A percentile compares a stretch with the other conserved stretches of the same genome.
These are phyloP conservation scores for Fagopyrum tataricum DNA, from an alignment of 148 eudicot genomes.

Conservation along the genomic window DNA sequence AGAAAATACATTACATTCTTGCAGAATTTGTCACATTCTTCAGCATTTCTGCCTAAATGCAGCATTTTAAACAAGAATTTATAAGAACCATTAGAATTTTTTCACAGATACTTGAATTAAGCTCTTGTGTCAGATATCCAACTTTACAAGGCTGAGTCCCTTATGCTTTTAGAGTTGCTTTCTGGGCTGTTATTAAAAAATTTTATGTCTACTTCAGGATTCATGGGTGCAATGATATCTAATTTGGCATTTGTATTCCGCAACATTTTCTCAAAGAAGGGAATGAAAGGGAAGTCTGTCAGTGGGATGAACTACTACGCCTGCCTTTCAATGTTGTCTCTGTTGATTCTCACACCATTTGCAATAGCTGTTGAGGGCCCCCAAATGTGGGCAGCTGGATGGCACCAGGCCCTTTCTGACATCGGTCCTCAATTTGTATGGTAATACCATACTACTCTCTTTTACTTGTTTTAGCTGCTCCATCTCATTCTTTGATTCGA, in stretches of 20 bases:
- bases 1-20: background rate
- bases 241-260: constrained; percentile 34
- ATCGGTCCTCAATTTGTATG: constrained; percentile 30
- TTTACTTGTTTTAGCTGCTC: background rate
- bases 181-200: constrained; percentile 12
- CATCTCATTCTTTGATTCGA: background rate
- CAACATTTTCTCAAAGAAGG: constrained; percentile 35
- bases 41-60: background rate
- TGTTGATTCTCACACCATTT: constrained; percentile 30
- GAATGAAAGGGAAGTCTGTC: constrained; percentile 39
- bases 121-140: too few species aligned
- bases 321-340: constrained; percentile 31
- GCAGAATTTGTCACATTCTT: background rate
- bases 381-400: constrained; percentile 41
- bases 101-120: background rate
- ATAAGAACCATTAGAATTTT: background rate
- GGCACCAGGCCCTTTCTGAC: constrained; percentile 27
- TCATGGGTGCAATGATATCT: constrained; percentile 43
- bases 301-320: constrained; percentile 45
- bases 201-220: constrained; percentile 25
- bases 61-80: background rate
- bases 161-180: background rate
- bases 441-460: constrained; percentile 15
- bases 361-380: constrained; percentile 44
- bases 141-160: background rate